phyloP scores from a whole-genome alignment of 2,329 filamentous ascomycete genomes.

The Chlorencoelia australis region DNA sequence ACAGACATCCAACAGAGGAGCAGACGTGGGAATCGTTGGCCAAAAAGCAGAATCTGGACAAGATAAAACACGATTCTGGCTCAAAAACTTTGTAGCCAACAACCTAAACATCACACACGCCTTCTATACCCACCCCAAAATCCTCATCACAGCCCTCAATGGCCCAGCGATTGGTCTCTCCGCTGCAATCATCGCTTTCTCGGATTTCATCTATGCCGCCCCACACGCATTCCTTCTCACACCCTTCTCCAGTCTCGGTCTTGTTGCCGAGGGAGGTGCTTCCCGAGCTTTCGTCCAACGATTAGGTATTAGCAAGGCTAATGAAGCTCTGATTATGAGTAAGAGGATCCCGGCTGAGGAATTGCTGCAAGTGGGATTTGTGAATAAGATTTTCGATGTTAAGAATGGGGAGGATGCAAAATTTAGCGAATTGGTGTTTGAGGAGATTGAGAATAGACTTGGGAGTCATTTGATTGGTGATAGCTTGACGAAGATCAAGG shows the following conservation, averaged over 20 bases:
- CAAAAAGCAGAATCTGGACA: slow-evolving; percentile 32
- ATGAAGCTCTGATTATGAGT: slow-evolving; percentile 89
- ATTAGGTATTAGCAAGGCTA: slow-evolving; percentile 71
- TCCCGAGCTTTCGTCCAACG: slow-evolving; percentile 69
- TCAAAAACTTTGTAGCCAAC: slow-evolving; percentile 65
- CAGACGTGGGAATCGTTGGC: slow-evolving; percentile 59
- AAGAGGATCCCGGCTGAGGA: slow-evolving; percentile 65
- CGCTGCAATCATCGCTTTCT: slow-evolving; percentile 71
- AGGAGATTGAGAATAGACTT: slow-evolving; percentile 71
- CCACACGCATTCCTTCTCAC: slow-evolving; percentile 80
- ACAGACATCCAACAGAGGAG: slow-evolving; percentile 47
- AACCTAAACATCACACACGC: slow-evolving; percentile 85
- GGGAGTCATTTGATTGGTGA: slow-evolving; percentile 72
- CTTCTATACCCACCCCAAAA: slow-evolving; percentile 89
- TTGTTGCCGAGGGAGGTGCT: slow-evolving; percentile 82
- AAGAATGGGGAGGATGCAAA: slow-evolving; percentile 52
- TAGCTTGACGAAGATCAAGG: slow-evolving; percentile 76
- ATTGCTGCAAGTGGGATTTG: slow-evolving; percentile 66
- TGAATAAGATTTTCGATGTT: slow-evolving; percentile 67
- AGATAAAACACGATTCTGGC: slow-evolving; percentile 42
- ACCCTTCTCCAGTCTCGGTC: slow-evolving; percentile 79
- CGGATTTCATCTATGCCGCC: slow-evolving; percentile 85
- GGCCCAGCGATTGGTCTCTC: slow-evolving; percentile 83
- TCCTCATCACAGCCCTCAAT: slow-evolving; percentile 84
- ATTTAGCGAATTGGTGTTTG: slow-evolving; percentile 63